Base-by-base conservation (phyloP, 208 protist species). In the Porcisia hertigi region DNA sequence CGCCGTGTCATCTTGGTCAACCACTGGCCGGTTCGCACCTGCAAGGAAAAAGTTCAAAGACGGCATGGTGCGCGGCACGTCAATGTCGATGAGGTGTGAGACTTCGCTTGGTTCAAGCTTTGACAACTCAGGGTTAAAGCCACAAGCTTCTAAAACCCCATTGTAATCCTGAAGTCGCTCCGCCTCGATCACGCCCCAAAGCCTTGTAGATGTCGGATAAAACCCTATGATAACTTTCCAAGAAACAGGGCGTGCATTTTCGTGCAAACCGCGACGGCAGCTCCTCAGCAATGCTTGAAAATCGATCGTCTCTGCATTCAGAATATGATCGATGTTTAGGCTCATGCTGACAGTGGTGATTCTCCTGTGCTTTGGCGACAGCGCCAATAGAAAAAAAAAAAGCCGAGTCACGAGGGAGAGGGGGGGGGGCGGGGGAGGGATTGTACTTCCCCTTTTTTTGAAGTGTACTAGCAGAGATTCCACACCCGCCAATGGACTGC, bases 161-260 rank as follows among this genome's bases (percentile, higher is more conserved):
- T 11, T 66, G 54, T 79, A 83, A 39, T 77, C 67, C 6, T 53
- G 39, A 16, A 83, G 58, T 43, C 69, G 49, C 3, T 74, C 73
- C 7, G 59, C 67, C 41, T 83, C 76, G n/a, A 89, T 74, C 11
- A 43, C 62, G 7, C 65, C 49, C 91, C 93, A 95, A 14, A 52
- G 58, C 0, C 39, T 47, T 34, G 70, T 30, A 3, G 75, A 69
- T 2, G 73, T 53, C 18, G 93, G 81, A 41, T 92, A 84, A 66
- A 92, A 92, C 2, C 91, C 93, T 66, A 97, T 86, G 3, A 97
- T 83, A 3, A 95, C 62, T 64, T 94, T 90, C 93, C 93, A 97
- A 52, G 77, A 90, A 9, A 43, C 60, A 1, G 82, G 73, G 4
- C 93, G 85, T 0, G 75, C 64, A 23, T 58, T 73, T 39, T 88